A percentile compares a stretch with the other conserved stretches of the same genome.
Evolutionary conservation across 257 asterid genomes (phyloP).

Genomic region (Penstemon eatonii): DNA sequence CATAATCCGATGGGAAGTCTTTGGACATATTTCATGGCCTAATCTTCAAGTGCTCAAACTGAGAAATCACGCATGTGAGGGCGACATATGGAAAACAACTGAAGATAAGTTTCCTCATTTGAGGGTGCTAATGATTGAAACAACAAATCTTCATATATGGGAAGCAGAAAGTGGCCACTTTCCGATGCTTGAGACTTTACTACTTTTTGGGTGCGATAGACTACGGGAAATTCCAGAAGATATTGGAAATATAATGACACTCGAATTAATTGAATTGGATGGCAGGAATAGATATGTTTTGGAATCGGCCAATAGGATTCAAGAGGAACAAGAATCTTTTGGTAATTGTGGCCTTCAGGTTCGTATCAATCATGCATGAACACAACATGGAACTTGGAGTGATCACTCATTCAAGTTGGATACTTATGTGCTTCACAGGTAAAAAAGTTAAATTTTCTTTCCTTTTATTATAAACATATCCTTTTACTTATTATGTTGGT

Average conservation of each 20-base stretch:
- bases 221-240: conserved; percentile 18
- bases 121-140: not conserved
- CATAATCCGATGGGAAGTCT: not conserved
- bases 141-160: conserved; percentile 3
- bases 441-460: too few species aligned
- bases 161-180: conserved; percentile 19
- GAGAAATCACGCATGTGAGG: not conserved
- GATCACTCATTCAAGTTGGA: too few species aligned
- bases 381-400: not conserved
- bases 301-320: conserved; percentile 4
- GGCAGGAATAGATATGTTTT: not conserved
- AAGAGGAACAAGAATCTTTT: conserved; percentile 10
- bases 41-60: conserved; percentile 20
- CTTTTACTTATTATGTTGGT: too few species aligned
- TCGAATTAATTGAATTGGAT: conserved; percentile 12
- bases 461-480: too few species aligned
- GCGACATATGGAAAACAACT: conserved; percentile 20
- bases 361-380: not conserved
- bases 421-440: too few species aligned
- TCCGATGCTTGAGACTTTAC: conserved; percentile 23
- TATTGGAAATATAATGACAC: conserved; percentile 20
- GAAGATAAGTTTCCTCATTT: conserved; percentile 20
- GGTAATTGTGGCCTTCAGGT: conserved; percentile 18
- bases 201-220: not conserved
- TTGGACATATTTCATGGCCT: not conserved